These are phyloP conservation scores for Alternaria conjuncta DNA, from an alignment of 2,329 filamentous ascomycete species.

Conservation along the genomic window DNA sequence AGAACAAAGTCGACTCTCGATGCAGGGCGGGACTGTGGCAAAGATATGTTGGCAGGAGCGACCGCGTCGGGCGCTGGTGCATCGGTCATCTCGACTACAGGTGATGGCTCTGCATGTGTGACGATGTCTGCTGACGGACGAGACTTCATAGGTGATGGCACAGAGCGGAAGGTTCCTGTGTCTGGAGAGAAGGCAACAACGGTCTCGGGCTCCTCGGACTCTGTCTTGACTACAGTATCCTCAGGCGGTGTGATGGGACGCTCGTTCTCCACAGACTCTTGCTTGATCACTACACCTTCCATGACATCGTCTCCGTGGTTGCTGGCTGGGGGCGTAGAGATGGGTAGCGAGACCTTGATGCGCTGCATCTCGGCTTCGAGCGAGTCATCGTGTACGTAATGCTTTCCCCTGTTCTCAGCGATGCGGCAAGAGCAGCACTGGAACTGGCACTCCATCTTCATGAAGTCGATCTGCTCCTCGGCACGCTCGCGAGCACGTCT, in stretches of 20 bases:
- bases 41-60: slow-evolving; percentile 16
- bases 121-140: slow-evolving; percentile 10
- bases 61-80: slow-evolving; percentile 29
- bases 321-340: slow-evolving; percentile 68
- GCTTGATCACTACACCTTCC: slow-evolving; percentile 36
- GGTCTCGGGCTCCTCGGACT: slow-evolving; percentile 23
- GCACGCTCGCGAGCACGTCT: slow-evolving; percentile 69
- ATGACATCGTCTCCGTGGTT: slow-evolving; percentile 60
- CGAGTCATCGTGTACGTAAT: slow-evolving; percentile 48
- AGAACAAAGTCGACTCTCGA: slow-evolving; percentile 18
- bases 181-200: slow-evolving; percentile 45
- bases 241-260: slow-evolving; percentile 30
- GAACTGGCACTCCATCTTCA: slow-evolving; percentile 76
- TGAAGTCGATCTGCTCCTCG: slow-evolving; percentile 75
- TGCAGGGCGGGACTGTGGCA: slow-evolving; percentile 10
- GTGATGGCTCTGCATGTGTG: slow-evolving; percentile 23
- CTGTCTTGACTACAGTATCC: slow-evolving; percentile 9
- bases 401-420: slow-evolving; percentile 47
- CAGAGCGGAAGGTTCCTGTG: slow-evolving; percentile 47
- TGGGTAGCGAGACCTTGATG: slow-evolving; percentile 54
- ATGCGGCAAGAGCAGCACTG: slow-evolving; percentile 67
- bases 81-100: slow-evolving; percentile 25
- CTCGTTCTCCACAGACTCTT: slow-evolving; percentile 26
- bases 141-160: slow-evolving; percentile 40
- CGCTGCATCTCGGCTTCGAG: slow-evolving; percentile 45